phyloP scores from a whole-genome alignment of 108 stramenopile species.

The Cyclotella kingstonii region DNA sequence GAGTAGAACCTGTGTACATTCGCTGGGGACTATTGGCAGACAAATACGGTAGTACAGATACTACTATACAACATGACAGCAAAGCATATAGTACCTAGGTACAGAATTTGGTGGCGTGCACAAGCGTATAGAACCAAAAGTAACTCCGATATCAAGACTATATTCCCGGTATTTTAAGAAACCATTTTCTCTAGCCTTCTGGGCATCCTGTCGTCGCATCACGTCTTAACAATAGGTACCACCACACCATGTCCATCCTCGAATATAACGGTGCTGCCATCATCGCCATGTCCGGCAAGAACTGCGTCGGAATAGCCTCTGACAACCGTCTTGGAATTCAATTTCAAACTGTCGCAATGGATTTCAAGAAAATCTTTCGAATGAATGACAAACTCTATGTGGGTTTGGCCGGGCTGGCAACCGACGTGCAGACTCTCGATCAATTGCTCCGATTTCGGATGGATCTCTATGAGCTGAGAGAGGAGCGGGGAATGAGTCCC shows the following conservation, averaged over 20 bases:
- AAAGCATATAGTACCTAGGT: too few species aligned
- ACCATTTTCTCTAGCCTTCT: too few species aligned
- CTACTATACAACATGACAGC: too few species aligned
- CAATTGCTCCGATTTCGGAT: constrained; percentile 83
- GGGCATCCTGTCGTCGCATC: too few species aligned
- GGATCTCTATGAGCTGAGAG: constrained; percentile 92
- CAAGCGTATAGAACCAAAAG: too few species aligned
- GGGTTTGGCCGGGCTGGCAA: constrained; percentile 93
- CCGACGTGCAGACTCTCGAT: constrained; percentile 94
- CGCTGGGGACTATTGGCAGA: too few species aligned
- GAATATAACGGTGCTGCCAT: constrained; percentile 98
- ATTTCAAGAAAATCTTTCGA: constrained; percentile 95
- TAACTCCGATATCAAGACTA: background rate
- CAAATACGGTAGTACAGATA: too few species aligned
- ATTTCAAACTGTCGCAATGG: constrained; percentile 90
- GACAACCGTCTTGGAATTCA: constrained; percentile 95
- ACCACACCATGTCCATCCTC: constrained; percentile 96
- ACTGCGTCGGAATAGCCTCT: constrained; percentile 97
- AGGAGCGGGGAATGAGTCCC: constrained; percentile 96
- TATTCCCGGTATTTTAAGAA: too few species aligned
- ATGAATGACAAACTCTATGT: constrained; percentile 91
- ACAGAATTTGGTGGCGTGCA: too few species aligned
- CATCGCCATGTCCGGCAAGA: constrained; percentile 98
- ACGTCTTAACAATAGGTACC: too few species aligned
- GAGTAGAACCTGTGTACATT: too few species aligned